Percentiles rank a stretch among this genome's conserved stretches.
phyloP scores from a whole-genome alignment of 202 grass and related monocot species.

The Bolboschoenoplectus hybrid region DNA sequence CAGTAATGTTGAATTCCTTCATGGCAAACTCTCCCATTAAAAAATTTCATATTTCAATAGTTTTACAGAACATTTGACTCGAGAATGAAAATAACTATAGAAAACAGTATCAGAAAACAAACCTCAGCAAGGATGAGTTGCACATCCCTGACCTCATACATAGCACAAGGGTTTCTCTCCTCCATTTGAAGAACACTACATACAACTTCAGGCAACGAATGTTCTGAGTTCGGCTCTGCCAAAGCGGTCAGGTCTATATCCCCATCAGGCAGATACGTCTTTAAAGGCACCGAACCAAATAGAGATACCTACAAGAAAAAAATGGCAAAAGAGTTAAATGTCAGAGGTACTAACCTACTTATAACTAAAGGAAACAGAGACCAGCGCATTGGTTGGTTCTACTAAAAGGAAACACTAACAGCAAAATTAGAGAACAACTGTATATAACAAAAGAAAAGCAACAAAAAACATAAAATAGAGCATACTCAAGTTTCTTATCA shows the following conservation, averaged over 20 bases:
- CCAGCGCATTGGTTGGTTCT: neutral
- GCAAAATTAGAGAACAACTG: neutral
- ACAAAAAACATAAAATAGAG: neutral
- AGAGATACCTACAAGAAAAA: constrained; percentile 61
- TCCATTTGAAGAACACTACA: constrained; percentile 56
- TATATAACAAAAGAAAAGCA: neutral
- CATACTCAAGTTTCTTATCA: neutral
- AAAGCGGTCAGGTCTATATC: constrained; percentile 83
- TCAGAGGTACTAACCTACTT: neutral
- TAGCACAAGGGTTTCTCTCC: constrained; percentile 56
- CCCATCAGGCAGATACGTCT: constrained; percentile 96
- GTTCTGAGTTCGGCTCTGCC: constrained; percentile 49
- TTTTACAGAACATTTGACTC: neutral
- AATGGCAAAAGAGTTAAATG: constrained; percentile 24
- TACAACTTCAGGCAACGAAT: constrained; percentile 62
- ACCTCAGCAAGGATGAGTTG: constrained; percentile 89
- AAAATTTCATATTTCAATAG: neutral
- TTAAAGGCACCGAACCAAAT: constrained; percentile 86
- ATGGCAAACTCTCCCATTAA: neutral
- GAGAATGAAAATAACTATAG: constrained; percentile 9
- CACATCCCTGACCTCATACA: constrained; percentile 85
- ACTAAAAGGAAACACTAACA: neutral
- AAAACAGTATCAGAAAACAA: constrained; percentile 26
- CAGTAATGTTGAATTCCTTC: neutral
- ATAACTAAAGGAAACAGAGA: constrained; percentile 11